Base-by-base conservation (phyloP, 306 rosid species). In the Dalbergia cochinchinensis region DNA sequence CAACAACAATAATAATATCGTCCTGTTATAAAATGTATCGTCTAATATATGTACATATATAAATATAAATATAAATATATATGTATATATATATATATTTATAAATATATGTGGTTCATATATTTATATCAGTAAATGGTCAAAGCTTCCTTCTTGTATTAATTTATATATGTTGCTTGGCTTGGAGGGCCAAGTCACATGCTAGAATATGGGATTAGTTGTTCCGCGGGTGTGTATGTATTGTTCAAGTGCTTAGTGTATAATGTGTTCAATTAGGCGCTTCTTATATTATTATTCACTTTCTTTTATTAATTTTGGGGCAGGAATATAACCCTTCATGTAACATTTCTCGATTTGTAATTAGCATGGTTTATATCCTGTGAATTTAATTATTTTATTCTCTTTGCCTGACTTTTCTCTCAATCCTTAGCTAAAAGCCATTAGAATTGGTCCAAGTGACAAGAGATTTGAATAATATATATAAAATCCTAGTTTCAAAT, bases 11-110 rank as follows among this genome's bases (percentile, higher is more conserved):
- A 48, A 50, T 80, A 83, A 83, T 80, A 82, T 86, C 89, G 90
- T 87, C 48, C 82, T 93, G 58, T 87, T 95, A 74, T 93, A 72
- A 90, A 69, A 67, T 58, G 13, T 3, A 4, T 48, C 47, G 60
- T 68, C 45, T 7, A 9, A 11, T 70, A 34, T 77, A 47, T 79
- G 22, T 13, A 16, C 66, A 35, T 33, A 31, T 15, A 18, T 15
- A 13, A 33, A 44, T 31, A 26, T 45, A n/a, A 73, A 58, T 12
- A 15, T 50, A 50, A n/a, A n/a, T n/a, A 35, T 33, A 31, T 15
- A 18, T 15, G 8, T 44, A 44, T 31, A 26, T 45, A n/a, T 78
- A 58, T 12, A 15, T 50, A 50, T 35, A 41, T 55, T 1, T 0
- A 10, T 7, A 8, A 9, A 44, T 7, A 10, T 44, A 44, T 10